These are phyloP conservation scores for Alternaria atra DNA, from an alignment of 2,329 filamentous ascomycete species.

Conservation along the genomic window DNA sequence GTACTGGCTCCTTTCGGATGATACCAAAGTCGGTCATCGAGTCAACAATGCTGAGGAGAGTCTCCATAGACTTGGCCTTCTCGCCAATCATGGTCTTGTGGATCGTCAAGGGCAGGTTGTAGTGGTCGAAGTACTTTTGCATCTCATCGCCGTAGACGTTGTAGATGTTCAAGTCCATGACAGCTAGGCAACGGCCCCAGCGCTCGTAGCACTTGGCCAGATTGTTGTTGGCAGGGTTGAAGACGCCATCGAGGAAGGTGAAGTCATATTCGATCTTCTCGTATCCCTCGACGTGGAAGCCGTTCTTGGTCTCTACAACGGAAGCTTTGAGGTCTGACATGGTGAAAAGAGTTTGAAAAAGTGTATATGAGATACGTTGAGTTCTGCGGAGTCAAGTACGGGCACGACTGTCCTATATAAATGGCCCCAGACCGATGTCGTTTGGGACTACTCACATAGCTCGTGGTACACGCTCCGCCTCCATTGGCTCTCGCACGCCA, in stretches of 20 bases:
- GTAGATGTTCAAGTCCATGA: conserved; percentile 77
- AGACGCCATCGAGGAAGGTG: conserved; percentile 75
- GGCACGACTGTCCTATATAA: conserved; percentile 31
- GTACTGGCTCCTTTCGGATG: conserved; percentile 64
- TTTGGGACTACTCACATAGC: conserved; percentile 20
- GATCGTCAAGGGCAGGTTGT: conserved; percentile 69
- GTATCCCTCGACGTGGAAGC: conserved; percentile 76
- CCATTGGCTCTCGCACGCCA: conserved; percentile 35
- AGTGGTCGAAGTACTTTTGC: conserved; percentile 72
- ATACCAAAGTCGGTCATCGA: conserved; percentile 79
- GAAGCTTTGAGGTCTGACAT: conserved; percentile 75
- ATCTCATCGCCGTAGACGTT: conserved; percentile 73
- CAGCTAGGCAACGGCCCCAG: conserved; percentile 72
- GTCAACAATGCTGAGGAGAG: conserved; percentile 73
- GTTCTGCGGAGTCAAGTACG: conserved; percentile 27
- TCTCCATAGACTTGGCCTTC: conserved; percentile 77
- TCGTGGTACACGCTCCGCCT: conserved; percentile 27
- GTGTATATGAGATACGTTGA: conserved; percentile 35
- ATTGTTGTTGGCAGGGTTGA: conserved; percentile 67
- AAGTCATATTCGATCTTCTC: conserved; percentile 82
- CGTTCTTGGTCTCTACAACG: conserved; percentile 69
- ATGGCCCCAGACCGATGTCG: conserved; percentile 17
- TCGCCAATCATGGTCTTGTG: conserved; percentile 79
- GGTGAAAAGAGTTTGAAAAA: conserved; percentile 32
- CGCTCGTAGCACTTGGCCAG: conserved; percentile 71